A percentile compares a stretch with the other conserved stretches of the same genome.
Evolutionary conservation across 495 filamentous ascomycete species (phyloP).

Genomic region (Diplogelasinospora grovesii): DNA sequence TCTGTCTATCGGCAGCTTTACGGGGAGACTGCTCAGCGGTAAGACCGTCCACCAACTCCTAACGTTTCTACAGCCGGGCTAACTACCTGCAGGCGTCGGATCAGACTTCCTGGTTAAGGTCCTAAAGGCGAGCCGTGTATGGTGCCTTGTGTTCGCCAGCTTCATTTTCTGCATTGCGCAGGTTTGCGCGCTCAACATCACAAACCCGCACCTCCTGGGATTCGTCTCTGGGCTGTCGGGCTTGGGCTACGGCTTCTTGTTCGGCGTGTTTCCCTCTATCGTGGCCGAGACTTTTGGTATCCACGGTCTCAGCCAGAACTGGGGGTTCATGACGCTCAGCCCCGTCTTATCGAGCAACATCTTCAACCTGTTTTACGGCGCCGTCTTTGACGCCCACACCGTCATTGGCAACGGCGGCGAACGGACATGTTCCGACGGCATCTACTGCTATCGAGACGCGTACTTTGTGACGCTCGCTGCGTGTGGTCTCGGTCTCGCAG

Average conservation of each 20-base stretch:
- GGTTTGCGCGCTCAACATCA: slow-evolving; percentile 67
- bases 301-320: slow-evolving; percentile 81
- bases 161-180: slow-evolving; percentile 76
- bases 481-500: slow-evolving; percentile 59
- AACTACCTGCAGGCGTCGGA: slow-evolving; percentile 57
- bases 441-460: slow-evolving; percentile 73
- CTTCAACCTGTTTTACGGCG: slow-evolving; percentile 85
- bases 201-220: slow-evolving; percentile 70
- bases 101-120: slow-evolving; percentile 82
- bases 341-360: slow-evolving; percentile 81
- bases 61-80: neutral
- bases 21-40: slow-evolving; percentile 73
- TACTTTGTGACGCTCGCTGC: slow-evolving; percentile 79
- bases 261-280: slow-evolving; percentile 89
- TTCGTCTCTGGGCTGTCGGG: slow-evolving; percentile 79
- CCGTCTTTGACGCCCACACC: slow-evolving; percentile 74
- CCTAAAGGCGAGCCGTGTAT: slow-evolving; percentile 72
- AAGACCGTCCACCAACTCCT: slow-evolving; percentile 14
- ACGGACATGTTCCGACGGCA: slow-evolving; percentile 67
- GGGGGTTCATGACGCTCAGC: slow-evolving; percentile 87
- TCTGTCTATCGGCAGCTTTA: slow-evolving; percentile 76
- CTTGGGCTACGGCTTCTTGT: slow-evolving; percentile 87
- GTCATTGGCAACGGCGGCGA: slow-evolving; percentile 60
- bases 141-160: slow-evolving; percentile 77
- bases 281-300: slow-evolving; percentile 90